A percentile compares a stretch with the other conserved stretches of the same genome.
These are phyloP conservation scores for Saprolegnia diclina DNA, from an alignment of 352 stramenopile species.

Conservation along the genomic window DNA sequence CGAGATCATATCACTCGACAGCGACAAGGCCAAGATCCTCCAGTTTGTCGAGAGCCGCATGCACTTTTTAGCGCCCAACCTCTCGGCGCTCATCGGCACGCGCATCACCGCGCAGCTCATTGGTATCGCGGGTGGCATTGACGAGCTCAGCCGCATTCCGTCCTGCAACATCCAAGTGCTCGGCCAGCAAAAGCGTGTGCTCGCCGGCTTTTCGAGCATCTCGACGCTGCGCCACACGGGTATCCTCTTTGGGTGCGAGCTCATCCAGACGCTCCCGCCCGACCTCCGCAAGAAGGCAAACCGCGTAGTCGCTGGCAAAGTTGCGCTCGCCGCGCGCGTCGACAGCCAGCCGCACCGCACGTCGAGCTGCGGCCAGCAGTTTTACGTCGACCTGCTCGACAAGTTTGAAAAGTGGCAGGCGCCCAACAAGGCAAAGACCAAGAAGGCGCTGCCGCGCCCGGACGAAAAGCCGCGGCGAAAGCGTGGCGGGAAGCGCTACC, in stretches of 20 bases:
- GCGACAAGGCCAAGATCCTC: slow-evolving; percentile 84
- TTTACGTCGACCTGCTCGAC: slow-evolving; percentile 84
- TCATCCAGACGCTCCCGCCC: slow-evolving; percentile 87
- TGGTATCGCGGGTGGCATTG: slow-evolving; percentile 91
- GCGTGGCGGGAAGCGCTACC: slow-evolving; percentile 88
- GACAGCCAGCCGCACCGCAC: slow-evolving; percentile 86
- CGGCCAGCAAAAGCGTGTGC: slow-evolving; percentile 90
- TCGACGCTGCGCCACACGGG: slow-evolving; percentile 88
- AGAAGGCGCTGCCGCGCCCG: slow-evolving; percentile 95
- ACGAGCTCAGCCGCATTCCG: slow-evolving; percentile 91
- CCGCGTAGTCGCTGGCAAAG: slow-evolving; percentile 87
- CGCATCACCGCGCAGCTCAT: slow-evolving; percentile 93
- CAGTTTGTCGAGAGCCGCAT: slow-evolving; percentile 91
- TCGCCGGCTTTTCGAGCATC: slow-evolving; percentile 84
- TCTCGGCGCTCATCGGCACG: slow-evolving; percentile 92
- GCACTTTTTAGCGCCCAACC: slow-evolving; percentile 89
- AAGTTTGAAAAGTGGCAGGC: slow-evolving; percentile 98
- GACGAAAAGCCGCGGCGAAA: slow-evolving; percentile 95
- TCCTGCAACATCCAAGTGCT: slow-evolving; percentile 97
- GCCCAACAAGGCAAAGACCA: slow-evolving; percentile 93
- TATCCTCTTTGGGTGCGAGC: slow-evolving; percentile 90
- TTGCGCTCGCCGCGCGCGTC: slow-evolving; percentile 88
- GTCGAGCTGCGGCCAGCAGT: slow-evolving; percentile 74
- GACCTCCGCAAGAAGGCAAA: slow-evolving; percentile 92
- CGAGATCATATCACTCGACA: slow-evolving; percentile 84